Conservation (phyloP, 1,284 basidiomycete species). For the Cryptococcus sp. region DNA sequence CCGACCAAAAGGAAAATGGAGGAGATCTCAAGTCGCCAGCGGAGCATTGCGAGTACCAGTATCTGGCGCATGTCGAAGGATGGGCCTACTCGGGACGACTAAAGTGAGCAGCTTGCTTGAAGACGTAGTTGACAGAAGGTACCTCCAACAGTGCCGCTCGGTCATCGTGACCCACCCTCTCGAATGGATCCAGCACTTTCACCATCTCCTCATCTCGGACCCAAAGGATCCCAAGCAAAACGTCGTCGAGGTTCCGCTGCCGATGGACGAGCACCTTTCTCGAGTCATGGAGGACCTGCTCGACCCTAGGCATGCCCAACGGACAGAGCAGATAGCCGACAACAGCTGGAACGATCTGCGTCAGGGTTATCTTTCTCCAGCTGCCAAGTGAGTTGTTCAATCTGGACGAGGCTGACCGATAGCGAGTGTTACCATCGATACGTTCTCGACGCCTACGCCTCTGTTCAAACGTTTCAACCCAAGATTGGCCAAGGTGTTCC, state of each 20-base stretch:
- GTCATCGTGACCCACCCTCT: constrained; percentile 38
- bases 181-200: constrained; percentile 42
- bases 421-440: constrained; percentile 26
- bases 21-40: constrained; percentile 32
- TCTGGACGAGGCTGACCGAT: not conserved
- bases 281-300: constrained; percentile 36
- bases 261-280: constrained; percentile 28
- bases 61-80: constrained; percentile 44
- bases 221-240: constrained; percentile 39
- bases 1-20: constrained; percentile 15
- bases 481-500: constrained; percentile 23
- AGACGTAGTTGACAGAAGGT: constrained; percentile 11
- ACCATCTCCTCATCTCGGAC: constrained; percentile 38
- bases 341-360: constrained; percentile 35
- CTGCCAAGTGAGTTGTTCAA: constrained; percentile 25
- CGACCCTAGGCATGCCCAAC: constrained; percentile 13
- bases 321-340: constrained; percentile 34
- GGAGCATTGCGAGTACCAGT: constrained; percentile 44
- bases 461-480: constrained; percentile 30
- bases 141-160: constrained; percentile 43
- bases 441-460: constrained; percentile 21
- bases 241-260: constrained; percentile 32
- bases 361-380: constrained; percentile 35
- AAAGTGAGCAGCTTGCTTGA: constrained; percentile 23
- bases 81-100: constrained; percentile 41